phyloP scores from a whole-genome alignment of 2,329 filamentous ascomycete genomes.

The Akanthomyces muscarius region DNA sequence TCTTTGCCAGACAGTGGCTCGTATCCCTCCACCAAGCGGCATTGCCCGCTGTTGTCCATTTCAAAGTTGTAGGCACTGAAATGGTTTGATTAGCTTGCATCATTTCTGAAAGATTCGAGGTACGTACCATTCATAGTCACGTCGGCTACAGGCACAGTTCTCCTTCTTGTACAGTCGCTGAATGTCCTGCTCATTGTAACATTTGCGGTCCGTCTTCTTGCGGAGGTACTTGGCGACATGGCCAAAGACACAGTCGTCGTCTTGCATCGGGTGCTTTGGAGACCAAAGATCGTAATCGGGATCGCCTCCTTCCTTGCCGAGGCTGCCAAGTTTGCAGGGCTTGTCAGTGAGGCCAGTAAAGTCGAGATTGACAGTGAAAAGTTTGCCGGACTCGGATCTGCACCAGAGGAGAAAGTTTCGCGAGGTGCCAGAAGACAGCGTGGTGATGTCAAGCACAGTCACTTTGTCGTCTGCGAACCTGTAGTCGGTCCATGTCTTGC shows the following conservation, averaged over 20 bases:
- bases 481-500: slow-evolving; percentile 72
- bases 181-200: slow-evolving; percentile 76
- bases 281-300: slow-evolving; percentile 82
- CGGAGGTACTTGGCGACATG: slow-evolving; percentile 86
- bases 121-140: slow-evolving; percentile 88
- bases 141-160: slow-evolving; percentile 78
- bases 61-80: slow-evolving; percentile 89
- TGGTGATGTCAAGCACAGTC: slow-evolving; percentile 75
- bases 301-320: slow-evolving; percentile 58
- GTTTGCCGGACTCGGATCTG: slow-evolving; percentile 48
- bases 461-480: slow-evolving; percentile 69
- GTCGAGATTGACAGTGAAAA: slow-evolving; percentile 79
- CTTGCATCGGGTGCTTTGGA: slow-evolving; percentile 74
- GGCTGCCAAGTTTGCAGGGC: slow-evolving; percentile 65
- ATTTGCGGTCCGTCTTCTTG: slow-evolving; percentile 74
- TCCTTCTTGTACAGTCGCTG: slow-evolving; percentile 66
- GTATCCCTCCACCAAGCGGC: slow-evolving; percentile 70
- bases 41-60: slow-evolving; percentile 70
- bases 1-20: slow-evolving; percentile 49
- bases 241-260: slow-evolving; percentile 84
- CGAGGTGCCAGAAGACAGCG: slow-evolving; percentile 82
- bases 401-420: slow-evolving; percentile 93
- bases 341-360: slow-evolving; percentile 76
- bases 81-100: slow-evolving; percentile 25
- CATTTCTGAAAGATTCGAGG: not conserved